Base-by-base conservation (phyloP, 192 early-diverging fungal species). In the Mortierella antarctica region DNA sequence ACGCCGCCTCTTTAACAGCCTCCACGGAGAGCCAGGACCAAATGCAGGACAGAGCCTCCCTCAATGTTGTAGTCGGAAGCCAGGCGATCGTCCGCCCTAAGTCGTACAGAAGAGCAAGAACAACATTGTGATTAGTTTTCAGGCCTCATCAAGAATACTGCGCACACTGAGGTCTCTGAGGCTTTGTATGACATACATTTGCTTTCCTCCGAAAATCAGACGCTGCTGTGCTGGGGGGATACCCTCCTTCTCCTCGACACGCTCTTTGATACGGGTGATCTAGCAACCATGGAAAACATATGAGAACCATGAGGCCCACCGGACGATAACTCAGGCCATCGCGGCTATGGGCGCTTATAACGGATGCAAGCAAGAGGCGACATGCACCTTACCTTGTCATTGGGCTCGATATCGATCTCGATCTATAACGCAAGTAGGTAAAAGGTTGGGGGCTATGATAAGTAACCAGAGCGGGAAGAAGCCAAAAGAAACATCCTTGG, bases 151-250 rank as follows among this genome's bases (percentile, higher is more conserved):
- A 7, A 70, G 31, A 50, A 46, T 41, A 83, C 18, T 12, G 54
- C 54, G 31, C 8, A 9, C 44, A 48, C 54, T 21, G 9, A 50
- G 12, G 18, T 53, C 31, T 31, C 31, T 31, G 31, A 2, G 31
- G 31, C 3, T 2, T 31, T 31, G 15, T 12, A 47, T 17, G n/a
- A 72, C 86, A 83, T 88, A 96, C 92, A 98, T 91, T 88, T 98
- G 97, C 85, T 95, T 96, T 64, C 97, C 97, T 65, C 92, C 88
- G 73, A 93, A 96, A 85, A 98, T 99, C 48, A 99, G 83, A 66
- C 97, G 91, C 73, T 99, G 98, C 82, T 99, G 98, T 17, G 92
- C 87, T 40, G 97, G 97, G 7, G 98, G 97, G 66, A 99, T 99
- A 62, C 97, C 98, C 79, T 98, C 96, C 86, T 97, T 97, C 83